Percentiles rank a stretch among this genome's conserved stretches.
Evolutionary conservation across 1,139 yeast species (phyloP).

Genomic region (Hemisphaericaspora xylanilytica): DNA sequence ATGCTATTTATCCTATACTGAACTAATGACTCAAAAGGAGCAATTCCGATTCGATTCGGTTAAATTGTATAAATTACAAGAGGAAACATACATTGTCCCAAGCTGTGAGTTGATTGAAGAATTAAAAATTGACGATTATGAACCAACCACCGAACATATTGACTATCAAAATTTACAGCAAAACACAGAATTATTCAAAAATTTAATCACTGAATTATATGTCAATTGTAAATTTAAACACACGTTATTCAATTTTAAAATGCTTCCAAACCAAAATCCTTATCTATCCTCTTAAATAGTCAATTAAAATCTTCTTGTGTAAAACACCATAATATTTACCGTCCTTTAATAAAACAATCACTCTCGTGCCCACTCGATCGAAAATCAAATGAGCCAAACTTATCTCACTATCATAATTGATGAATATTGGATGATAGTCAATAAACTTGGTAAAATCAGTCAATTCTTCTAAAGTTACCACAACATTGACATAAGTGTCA

Average conservation of each 20-base stretch:
- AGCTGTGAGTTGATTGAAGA: conserved; percentile 1
- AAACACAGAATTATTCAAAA: conserved; percentile 12
- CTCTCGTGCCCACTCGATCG: conserved; percentile 54
- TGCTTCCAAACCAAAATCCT: background rate
- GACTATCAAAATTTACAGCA: conserved; percentile 8
- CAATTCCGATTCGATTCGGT: conserved; percentile 16
- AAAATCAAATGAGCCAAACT: conserved; percentile 55
- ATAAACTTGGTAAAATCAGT: conserved; percentile 43
- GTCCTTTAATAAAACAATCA: conserved; percentile 47
- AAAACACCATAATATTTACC: conserved; percentile 54
- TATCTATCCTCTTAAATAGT: conserved; percentile 30
- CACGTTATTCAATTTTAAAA: conserved; percentile 5
- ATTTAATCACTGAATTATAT: conserved; percentile 11
- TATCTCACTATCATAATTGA: conserved; percentile 51
- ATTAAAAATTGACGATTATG: conserved; percentile 2
- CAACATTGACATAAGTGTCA: conserved; percentile 15
- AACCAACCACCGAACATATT: conserved; percentile 1
- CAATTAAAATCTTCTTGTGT: conserved; percentile 57
- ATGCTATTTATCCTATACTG: conserved; percentile 12
- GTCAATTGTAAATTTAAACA: conserved; percentile 11
- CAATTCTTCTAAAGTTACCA: conserved; percentile 24
- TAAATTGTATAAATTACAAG: conserved; percentile 7
- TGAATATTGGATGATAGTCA: conserved; percentile 50
- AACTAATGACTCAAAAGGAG: conserved; percentile 10
- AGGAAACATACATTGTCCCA: conserved; percentile 2